phyloP scores from a whole-genome alignment of 2,329 filamentous ascomycete genomes.

The Neoascochyta sp. region DNA sequence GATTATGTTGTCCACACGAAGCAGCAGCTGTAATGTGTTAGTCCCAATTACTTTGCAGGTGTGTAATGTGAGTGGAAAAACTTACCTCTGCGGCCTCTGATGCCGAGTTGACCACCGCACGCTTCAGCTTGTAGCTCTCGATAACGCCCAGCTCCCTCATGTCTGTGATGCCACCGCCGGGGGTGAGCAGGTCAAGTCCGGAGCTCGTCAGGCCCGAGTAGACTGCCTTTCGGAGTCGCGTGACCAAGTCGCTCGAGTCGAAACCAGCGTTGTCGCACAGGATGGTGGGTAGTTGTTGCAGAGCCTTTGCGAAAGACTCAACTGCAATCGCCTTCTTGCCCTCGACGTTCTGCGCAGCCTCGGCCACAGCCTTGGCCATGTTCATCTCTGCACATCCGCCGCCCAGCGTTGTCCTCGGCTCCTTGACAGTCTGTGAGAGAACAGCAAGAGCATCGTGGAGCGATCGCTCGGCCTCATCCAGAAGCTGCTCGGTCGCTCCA shows the following conservation, averaged over 20 bases:
- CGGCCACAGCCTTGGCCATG: constrained; percentile 97
- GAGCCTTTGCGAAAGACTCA: constrained; percentile 79
- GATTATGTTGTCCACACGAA: constrained; percentile 97
- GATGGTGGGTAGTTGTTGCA: constrained; percentile 92
- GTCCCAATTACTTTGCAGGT: no score
- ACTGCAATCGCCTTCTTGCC: constrained; percentile 97
- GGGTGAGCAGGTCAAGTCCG: constrained; percentile 81
- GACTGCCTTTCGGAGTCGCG: constrained; percentile 85
- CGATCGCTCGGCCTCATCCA: constrained; percentile 94
- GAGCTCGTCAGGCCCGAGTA: constrained; percentile 93
- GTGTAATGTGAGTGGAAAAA: no score
- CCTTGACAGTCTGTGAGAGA: constrained; percentile 91
- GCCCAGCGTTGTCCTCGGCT: constrained; percentile 89
- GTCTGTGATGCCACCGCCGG: constrained; percentile 87
- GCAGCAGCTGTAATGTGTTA: constrained; percentile 68
- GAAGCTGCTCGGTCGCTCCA: constrained; percentile 91
- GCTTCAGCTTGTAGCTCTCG: constrained; percentile 98
- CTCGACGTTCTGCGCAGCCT: constrained; percentile 85
- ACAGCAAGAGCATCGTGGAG: constrained; percentile 95
- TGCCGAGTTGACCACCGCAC: constrained; percentile 92
- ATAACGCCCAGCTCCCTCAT: constrained; percentile 95
- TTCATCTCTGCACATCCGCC: constrained; percentile 98
- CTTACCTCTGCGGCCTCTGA: constrained; percentile 94
- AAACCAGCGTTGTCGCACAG: constrained; percentile 96
- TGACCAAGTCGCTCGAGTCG: constrained; percentile 90